These are phyloP conservation scores for Candolleomyces eurysporus DNA, from an alignment of 768 basidiomycete species.

Conservation along the genomic window DNA sequence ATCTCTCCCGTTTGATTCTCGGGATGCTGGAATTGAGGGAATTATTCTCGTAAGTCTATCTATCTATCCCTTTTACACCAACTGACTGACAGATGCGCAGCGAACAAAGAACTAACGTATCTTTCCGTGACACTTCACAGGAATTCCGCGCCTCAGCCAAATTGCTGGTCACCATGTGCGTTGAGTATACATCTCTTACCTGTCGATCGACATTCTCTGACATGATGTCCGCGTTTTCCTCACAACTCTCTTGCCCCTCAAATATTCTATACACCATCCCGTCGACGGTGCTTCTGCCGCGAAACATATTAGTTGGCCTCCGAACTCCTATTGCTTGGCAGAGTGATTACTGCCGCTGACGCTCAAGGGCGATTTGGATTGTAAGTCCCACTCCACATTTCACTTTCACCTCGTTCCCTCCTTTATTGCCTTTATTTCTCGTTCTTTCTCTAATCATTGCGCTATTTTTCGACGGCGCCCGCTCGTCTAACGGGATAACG, in stretches of 20 bases:
- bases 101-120: conserved; percentile 3
- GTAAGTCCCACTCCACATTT: conserved; percentile 42
- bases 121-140: conserved; percentile 28
- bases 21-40: neutral
- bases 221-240: conserved; percentile 3
- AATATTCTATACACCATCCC: neutral
- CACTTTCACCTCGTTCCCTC: conserved; percentile 6
- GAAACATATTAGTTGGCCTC: conserved; percentile 54
- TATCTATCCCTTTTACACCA: neutral
- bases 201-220: neutral
- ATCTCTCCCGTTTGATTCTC: neutral
- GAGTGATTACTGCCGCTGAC: conserved; percentile 61
- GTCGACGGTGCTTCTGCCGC: neutral
- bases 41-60: neutral
- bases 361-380: conserved; percentile 73
- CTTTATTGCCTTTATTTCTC: neutral
- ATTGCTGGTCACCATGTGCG: conserved; percentile 75
- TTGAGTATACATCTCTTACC: conserved; percentile 1
- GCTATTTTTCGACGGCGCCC: conserved; percentile 3
- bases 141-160: conserved; percentile 64
- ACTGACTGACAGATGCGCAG: neutral
- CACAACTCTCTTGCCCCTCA: neutral
- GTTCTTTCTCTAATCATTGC: neutral
- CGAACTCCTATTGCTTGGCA: conserved; percentile 74
- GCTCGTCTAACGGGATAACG: neutral